A percentile compares a stretch with the other conserved stretches of the same genome.
Evolutionary conservation across 129 eudicot genomes (phyloP).

Genomic region (carrot (Daucus carota)): DH1_v3.0 NC_030386.2:29808001-29808500

Average conservation of each 20-base stretch:
- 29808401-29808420: not conserved
- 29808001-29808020: constrained; percentile 1
- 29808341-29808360: not conserved
- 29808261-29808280: not conserved
- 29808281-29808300: not conserved
- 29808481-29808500: not conserved
- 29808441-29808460: not conserved
- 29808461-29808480: not conserved
- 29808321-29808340: not conserved
- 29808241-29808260: not conserved
- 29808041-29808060: not conserved
- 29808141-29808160: not conserved
- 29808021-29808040: not conserved
- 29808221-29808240: not conserved
- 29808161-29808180: not conserved
- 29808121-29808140: not conserved
- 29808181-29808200: not conserved
- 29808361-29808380: not conserved
- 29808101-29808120: not conserved
- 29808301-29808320: not conserved
- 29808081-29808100: not conserved
- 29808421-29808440: not conserved
- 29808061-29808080: not conserved
- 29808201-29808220: not conserved
- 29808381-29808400: not conserved